These are phyloP conservation scores for Pezicula radicicola DNA, from an alignment of 2,329 filamentous ascomycete genomes.

Conservation along the genomic window DNA sequence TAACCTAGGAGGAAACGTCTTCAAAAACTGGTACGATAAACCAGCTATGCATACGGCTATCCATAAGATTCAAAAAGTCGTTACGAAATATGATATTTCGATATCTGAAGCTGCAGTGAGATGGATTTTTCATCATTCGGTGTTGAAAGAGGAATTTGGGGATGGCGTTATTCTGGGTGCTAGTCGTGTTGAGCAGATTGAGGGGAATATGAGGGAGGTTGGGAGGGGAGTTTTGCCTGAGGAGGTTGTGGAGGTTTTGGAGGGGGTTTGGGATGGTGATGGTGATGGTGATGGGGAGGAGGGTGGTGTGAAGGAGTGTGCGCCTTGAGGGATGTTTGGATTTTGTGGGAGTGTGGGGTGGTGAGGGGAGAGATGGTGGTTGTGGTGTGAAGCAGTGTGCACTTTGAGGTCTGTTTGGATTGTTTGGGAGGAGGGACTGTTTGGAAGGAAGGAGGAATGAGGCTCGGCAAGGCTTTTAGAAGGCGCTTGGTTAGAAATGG, in stretches of 20 bases:
- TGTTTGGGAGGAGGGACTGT: too few relatives aligned
- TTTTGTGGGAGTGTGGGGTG: too few relatives aligned
- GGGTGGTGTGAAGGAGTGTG: too few relatives aligned
- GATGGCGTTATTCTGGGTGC: conserved; percentile 27
- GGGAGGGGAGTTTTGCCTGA: conserved; percentile 20
- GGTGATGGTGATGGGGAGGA: not conserved
- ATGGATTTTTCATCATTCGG: conserved; percentile 35
- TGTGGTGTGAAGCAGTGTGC: too few relatives aligned
- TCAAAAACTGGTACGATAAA: conserved; percentile 14
- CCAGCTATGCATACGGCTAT: conserved; percentile 29
- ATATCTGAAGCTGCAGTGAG: conserved; percentile 35
- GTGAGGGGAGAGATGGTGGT: too few relatives aligned
- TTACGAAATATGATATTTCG: conserved; percentile 35
- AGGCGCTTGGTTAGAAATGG: too few relatives aligned
- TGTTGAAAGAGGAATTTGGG: conserved; percentile 8
- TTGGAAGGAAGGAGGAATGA: too few relatives aligned
- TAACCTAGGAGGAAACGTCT: not conserved
- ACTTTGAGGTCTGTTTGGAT: too few relatives aligned
- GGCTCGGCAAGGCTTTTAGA: too few relatives aligned
- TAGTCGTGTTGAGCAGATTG: conserved; percentile 13
- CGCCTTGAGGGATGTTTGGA: too few relatives aligned
- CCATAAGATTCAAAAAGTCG: conserved; percentile 35
- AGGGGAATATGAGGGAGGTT: conserved; percentile 10
- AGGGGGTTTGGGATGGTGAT: conserved; percentile 16
- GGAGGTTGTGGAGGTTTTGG: conserved; percentile 32